These are phyloP conservation scores for Pythium periplocum DNA, from an alignment of 352 stramenopile species.

Conservation along the genomic window DNA sequence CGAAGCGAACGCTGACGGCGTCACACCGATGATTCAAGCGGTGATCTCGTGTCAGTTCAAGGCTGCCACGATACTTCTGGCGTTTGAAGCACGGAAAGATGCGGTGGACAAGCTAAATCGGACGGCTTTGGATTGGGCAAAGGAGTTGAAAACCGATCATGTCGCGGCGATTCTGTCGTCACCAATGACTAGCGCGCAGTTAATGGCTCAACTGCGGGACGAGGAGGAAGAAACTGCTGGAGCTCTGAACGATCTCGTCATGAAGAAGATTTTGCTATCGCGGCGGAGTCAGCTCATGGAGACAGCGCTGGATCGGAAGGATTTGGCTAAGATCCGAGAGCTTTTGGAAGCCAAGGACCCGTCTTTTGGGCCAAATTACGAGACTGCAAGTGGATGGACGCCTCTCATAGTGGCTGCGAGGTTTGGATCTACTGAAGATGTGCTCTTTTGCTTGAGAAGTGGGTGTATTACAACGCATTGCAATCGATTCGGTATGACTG, in stretches of 20 bases:
- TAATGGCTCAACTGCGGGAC: constrained; percentile 32
- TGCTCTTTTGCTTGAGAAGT: constrained; percentile 29
- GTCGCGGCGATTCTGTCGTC: constrained; percentile 31
- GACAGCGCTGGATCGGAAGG: constrained; percentile 21
- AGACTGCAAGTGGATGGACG: constrained; percentile 32
- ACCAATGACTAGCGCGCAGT: constrained; percentile 10
- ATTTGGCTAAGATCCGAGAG: constrained; percentile 28
- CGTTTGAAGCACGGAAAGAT: constrained; percentile 29
- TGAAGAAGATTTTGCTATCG: constrained; percentile 4
- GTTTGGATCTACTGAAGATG: constrained; percentile 16
- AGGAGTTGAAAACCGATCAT: constrained; percentile 15
- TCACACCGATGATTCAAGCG: constrained; percentile 47
- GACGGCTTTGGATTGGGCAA: constrained; percentile 33
- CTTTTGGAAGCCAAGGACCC: constrained; percentile 26
- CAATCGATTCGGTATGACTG: constrained; percentile 39
- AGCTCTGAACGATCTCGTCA: constrained; percentile 2
- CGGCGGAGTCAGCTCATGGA: constrained; percentile 28
- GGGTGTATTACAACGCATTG: constrained; percentile 39
- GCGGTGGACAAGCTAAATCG: constrained; percentile 18
- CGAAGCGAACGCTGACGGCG: constrained; percentile 16
- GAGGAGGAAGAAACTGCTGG: constrained; percentile 33
- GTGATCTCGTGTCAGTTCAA: constrained; percentile 34
- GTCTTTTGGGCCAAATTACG: constrained; percentile 44
- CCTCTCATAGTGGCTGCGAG: constrained; percentile 28
- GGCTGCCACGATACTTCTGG: constrained; percentile 31